Percentiles rank a stretch among this genome's conserved stretches.
Conservation (phyloP, 139 green algal species). For the Tetraselmis chui region DNA sequence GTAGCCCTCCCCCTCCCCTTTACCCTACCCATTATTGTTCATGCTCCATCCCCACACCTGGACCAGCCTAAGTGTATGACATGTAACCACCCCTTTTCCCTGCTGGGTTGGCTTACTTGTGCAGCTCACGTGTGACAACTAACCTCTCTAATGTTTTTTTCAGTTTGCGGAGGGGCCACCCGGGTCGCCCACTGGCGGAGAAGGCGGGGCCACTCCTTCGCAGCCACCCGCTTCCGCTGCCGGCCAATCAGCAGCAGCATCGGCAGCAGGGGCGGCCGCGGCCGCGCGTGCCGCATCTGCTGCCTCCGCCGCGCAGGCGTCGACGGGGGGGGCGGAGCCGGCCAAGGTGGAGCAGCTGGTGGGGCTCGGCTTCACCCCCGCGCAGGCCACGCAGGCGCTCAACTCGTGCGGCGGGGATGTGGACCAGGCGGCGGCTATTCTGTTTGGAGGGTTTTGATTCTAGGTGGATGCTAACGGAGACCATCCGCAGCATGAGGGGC, state of each 20-base stretch:
- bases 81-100: not conserved
- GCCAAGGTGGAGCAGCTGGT: slow-evolving; percentile 48
- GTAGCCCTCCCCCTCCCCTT: slow-evolving; percentile 11
- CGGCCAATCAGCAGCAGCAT: slow-evolving; percentile 2
- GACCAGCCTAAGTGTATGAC: too few species aligned
- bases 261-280: slow-evolving; percentile 6
- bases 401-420: slow-evolving; percentile 47
- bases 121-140: too few species aligned
- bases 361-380: slow-evolving; percentile 48
- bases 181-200: slow-evolving; percentile 7
- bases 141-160: too few species aligned
- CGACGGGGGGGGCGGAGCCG: slow-evolving; percentile 14
- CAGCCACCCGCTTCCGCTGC: slow-evolving; percentile 5
- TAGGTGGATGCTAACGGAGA: too few species aligned
- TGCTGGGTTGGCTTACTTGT: too few species aligned
- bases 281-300: slow-evolving; percentile 2
- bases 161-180: not conserved
- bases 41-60: not conserved
- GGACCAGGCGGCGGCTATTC: slow-evolving; percentile 58
- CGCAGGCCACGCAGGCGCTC: slow-evolving; percentile 51
- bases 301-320: not conserved
- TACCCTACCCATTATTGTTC: too few species aligned
- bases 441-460: slow-evolving; percentile 40
- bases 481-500: too few species aligned
- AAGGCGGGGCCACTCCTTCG: slow-evolving; percentile 3